Base-by-base conservation (phyloP, 2,329 filamentous ascomycete genomes). In the Talaromyces pinophilus region DNA sequence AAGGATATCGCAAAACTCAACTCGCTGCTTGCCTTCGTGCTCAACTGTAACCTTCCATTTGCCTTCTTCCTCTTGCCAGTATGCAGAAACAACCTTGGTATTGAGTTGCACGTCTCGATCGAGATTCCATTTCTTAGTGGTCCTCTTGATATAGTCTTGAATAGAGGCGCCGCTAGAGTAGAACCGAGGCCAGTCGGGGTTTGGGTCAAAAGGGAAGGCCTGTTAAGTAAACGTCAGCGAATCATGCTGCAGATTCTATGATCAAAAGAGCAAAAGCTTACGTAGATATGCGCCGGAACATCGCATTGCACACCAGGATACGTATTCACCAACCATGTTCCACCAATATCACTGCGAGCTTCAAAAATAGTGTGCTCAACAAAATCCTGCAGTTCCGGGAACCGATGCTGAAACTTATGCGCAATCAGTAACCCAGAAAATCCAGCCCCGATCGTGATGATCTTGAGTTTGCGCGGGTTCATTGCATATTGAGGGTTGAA, bases 31-130 rank as follows among this genome's bases (percentile, higher is more conserved):
- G 17, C 48, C 64, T 17, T 40, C 57, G 15, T 54, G 55, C 55
- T 72, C 65, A 22, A 77, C 60, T 15, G 67, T 65, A 1, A 78
- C 67, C 54, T 70, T 67, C 74, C 75, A 78, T 59, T 71, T 60
- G n/a, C 67, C 68, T 11, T 67, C 59, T 15, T 72, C 69, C 7
- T 76, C 74, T 13, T 72, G 57, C 75, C 76, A 78, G n/a, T 62
- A 64, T 1, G 73, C 72, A 7, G 64, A 67, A 8, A 72, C 63
- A 17, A 78, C 71, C n/a, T 68, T 68, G 38, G 69, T 70, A 5
- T 71, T 62, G 1, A 75, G 62, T 13, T 70, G 71, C 44, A 76
- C 70, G 61, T 74, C 72, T 54, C 73, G 72, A 11, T 67, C 66
- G 13, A 76, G 70, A 13, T 71, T 70, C 33, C 71, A 69, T 11